Evolutionary conservation across 495 filamentous ascomycete species (phyloP), one percentile per base, ranked within the genome.

Genomic region (Barbatosphaeria neglecta): DNA sequence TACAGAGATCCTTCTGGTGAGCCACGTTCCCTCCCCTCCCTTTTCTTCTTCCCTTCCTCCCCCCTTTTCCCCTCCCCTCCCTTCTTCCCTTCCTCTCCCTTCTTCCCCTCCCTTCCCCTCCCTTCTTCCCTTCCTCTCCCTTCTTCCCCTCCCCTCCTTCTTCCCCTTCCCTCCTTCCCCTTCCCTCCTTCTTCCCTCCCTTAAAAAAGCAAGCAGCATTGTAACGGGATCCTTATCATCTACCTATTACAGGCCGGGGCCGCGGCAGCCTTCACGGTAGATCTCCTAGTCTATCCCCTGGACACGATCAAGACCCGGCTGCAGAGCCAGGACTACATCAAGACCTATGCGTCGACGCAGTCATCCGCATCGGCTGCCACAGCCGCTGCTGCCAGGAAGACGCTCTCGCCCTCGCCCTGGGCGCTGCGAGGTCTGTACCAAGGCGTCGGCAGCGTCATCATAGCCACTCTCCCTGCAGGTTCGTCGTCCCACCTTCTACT

Each of bases 391-490:
- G 67, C 74, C 18, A 66, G 68, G 2, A 59, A 81, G 20, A 78
- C 73, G 28, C 62, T 13, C 9, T 31, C 73, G 4, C 53, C 61
- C 11, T 50, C 57, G 31, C 58, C 69, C 23, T 56, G 76, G 0
- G 69, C 87, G 6, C 86, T 89, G 47, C 70, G 73, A 5, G 89
- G 90, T 0, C 53, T 95, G 13, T 95, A 95, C 54, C 89, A 95
- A 63, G 89, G 90, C 4, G 76, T 94, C 7, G 87, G 87, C 43
- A 90, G 85, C 56, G 84, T 94, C 2, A 80, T 95, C 5, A 61
- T 95, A n/a, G 82, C 86, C 8, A 95, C 90, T 0, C 72, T 94
- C 20, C 90, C 90, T 4, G 84, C 87, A 24, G 87, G 84, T 86
- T 56, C 50, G 71, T 64, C 20, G 42, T 23, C 49, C 22, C 33